Evolutionary conservation across 1,284 basidiomycete species (phyloP).

Genomic region (Cryptococcus sp.): DNA sequence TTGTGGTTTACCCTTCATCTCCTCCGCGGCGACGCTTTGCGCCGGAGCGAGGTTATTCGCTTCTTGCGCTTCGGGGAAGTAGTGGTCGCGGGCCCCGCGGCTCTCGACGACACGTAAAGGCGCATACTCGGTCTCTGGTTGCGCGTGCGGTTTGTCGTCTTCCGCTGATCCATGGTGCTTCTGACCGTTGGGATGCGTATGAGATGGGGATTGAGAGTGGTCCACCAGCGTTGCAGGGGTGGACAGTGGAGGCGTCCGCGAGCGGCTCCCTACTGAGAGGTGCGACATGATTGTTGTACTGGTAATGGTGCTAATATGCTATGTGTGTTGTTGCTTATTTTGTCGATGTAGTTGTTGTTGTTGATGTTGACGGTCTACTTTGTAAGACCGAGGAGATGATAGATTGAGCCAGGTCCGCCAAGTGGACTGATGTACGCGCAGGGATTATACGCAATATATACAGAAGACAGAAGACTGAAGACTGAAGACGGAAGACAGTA

Average conservation of each 20-base stretch:
- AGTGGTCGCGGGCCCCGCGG: constrained; percentile 2
- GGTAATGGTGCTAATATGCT: too few relatives aligned
- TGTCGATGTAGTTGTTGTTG: constrained; percentile 1
- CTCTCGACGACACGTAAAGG: constrained; percentile 8
- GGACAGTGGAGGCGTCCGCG: not conserved
- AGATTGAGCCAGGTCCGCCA: too few relatives aligned
- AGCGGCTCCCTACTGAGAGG: not conserved
- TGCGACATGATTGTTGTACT: not conserved
- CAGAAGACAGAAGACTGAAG: too few relatives aligned
- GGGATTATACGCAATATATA: too few relatives aligned
- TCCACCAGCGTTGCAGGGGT: not conserved
- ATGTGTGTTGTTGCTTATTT: constrained; percentile 6
- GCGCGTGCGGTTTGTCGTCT: not conserved
- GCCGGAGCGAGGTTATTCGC: constrained; percentile 11
- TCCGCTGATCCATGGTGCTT: not conserved
- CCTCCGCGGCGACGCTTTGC: not conserved
- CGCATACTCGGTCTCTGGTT: constrained; percentile 1
- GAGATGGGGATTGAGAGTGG: not conserved
- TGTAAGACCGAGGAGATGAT: too few relatives aligned
- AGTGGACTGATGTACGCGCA: too few relatives aligned
- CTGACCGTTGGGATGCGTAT: not conserved
- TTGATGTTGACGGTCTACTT: not conserved
- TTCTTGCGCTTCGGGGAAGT: constrained; percentile 8
- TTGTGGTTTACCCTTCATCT: not conserved
- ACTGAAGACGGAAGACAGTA: too few relatives aligned